phyloP scores from a whole-genome alignment of 345 rosid genomes.

The sweet orange (Citrus sinensis) region DNA sequence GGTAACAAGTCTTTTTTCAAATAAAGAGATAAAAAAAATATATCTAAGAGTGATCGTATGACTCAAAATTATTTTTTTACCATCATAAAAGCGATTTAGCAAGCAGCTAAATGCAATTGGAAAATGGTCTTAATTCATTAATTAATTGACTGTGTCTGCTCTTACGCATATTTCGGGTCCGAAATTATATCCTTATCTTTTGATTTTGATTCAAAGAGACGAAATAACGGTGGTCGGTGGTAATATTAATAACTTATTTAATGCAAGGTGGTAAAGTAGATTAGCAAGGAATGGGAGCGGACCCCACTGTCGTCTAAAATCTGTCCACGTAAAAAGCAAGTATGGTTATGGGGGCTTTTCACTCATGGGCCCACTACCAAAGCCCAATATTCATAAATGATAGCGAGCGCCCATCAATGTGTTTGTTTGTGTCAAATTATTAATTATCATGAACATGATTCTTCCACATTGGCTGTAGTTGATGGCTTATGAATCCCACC shows the following conservation, averaged over 20 bases:
- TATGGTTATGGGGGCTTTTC: not conserved
- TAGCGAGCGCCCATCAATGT: too few relatives aligned
- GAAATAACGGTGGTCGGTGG: slow-evolving; percentile 24
- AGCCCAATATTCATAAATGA: not conserved
- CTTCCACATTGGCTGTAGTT: too few relatives aligned
- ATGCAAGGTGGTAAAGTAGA: not conserved
- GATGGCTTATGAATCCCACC: too few relatives aligned
- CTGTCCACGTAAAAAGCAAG: not conserved
- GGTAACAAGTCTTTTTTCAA: too few relatives aligned
- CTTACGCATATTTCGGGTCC: not conserved
- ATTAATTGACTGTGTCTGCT: not conserved
- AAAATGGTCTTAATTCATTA: not conserved
- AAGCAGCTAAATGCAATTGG: not conserved
- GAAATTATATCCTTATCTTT: not conserved
- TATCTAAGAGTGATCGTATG: not conserved
- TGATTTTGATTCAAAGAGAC: not conserved
- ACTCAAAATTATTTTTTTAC: too few relatives aligned
- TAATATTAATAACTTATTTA: not conserved
- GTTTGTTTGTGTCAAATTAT: too few relatives aligned
- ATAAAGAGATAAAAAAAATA: too few relatives aligned
- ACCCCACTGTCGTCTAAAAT: not conserved
- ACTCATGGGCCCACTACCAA: slow-evolving; percentile 2
- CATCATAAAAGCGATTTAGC: too few relatives aligned
- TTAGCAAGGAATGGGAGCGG: not conserved
- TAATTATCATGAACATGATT: too few relatives aligned